Evolutionary conservation across 2,329 filamentous ascomycete species (phyloP).

Genomic region (Plenodomus lindquistii): DNA sequence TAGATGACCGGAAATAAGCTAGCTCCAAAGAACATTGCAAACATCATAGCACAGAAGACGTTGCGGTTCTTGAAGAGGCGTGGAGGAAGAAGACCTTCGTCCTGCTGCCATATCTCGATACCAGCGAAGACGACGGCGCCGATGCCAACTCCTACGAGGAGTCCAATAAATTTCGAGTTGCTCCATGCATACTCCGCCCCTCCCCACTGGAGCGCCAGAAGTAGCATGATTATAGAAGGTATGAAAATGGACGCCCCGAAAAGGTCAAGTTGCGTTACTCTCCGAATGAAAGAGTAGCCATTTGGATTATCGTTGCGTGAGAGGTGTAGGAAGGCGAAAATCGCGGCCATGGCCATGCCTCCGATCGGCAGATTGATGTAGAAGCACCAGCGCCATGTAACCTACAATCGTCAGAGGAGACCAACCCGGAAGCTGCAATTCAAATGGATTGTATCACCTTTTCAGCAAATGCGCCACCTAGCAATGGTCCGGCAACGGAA

Average conservation of each 20-base stretch:
- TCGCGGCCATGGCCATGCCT: constrained; percentile 36
- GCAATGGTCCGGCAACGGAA: constrained; percentile 46
- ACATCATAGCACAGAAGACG: constrained; percentile 16
- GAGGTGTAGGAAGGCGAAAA: constrained; percentile 34
- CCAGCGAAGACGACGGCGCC: constrained; percentile 50
- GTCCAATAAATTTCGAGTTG: constrained; percentile 53
- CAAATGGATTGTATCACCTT: constrained; percentile 40
- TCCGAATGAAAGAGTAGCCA: no score
- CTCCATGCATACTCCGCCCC: constrained; percentile 54
- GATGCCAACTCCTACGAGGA: constrained; percentile 55
- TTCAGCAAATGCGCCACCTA: constrained; percentile 50
- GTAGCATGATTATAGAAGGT: constrained; percentile 36
- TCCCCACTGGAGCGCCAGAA: constrained; percentile 45
- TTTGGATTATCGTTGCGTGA: no score
- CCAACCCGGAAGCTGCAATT: no score
- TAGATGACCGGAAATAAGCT: no score
- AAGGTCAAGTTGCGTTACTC: no score
- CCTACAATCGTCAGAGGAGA: no score
- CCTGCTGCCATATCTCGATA: constrained; percentile 34
- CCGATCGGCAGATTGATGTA: constrained; percentile 52
- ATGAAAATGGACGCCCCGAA: constrained; percentile 38
- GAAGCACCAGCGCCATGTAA: background rate
- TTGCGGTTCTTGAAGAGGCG: background rate
- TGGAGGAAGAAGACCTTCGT: constrained; percentile 8
- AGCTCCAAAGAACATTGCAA: no score